These are phyloP conservation scores for Chrysosporium queenslandicum DNA, from an alignment of 2,329 filamentous ascomycete species.

Conservation along the genomic window DNA sequence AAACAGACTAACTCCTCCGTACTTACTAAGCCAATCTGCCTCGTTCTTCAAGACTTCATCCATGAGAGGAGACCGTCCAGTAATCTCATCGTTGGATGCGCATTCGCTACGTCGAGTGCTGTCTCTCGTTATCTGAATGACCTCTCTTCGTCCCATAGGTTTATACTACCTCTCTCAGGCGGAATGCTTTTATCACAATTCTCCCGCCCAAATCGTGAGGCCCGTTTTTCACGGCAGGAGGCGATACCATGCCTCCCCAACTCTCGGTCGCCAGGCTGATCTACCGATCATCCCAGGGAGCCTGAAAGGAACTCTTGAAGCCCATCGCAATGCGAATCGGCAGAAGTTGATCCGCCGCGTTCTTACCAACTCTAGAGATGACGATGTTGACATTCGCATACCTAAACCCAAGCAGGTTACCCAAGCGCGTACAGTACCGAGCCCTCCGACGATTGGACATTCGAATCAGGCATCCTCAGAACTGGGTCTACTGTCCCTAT, in stretches of 20 bases:
- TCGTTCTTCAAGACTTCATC: not conserved
- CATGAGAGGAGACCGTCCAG: too few species aligned
- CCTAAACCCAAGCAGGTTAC: not conserved
- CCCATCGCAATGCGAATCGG: constrained; percentile 28
- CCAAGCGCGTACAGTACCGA: not conserved
- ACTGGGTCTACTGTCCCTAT: not conserved
- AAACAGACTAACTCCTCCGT: not conserved
- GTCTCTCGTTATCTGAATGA: not conserved
- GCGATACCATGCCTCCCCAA: constrained; percentile 16
- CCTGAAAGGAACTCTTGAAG: constrained; percentile 28
- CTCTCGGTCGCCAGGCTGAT: constrained; percentile 3
- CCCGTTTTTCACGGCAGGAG: constrained; percentile 10
- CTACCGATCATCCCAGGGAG: constrained; percentile 21
- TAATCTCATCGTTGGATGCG: not conserved
- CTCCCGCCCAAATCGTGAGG: constrained; percentile 8
- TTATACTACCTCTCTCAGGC: not conserved
- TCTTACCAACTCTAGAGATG: not conserved
- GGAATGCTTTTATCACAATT: constrained; percentile 6
- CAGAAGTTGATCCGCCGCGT: constrained; percentile 5
- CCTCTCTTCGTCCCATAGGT: not conserved
- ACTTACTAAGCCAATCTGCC: not conserved
- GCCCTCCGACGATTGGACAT: not conserved
- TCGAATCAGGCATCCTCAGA: not conserved
- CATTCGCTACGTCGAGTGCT: too few species aligned
- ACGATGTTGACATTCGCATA: not conserved